A percentile compares a stretch with the other conserved stretches of the same genome.
phyloP scores from a whole-genome alignment of 495 filamentous ascomycete genomes.

The Polyplosphaeria fusca region DNA sequence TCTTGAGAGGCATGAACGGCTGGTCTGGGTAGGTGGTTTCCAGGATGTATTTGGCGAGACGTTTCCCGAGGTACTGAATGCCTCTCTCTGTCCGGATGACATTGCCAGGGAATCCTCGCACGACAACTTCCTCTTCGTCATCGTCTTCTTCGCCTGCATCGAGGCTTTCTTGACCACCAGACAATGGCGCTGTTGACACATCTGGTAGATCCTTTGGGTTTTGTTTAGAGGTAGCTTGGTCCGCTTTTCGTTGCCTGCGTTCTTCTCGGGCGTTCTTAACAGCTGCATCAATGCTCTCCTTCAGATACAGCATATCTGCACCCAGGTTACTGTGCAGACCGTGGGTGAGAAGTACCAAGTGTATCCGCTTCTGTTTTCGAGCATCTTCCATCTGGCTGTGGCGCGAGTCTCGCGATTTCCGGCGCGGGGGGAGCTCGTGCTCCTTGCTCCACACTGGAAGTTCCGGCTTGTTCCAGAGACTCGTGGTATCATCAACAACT shows the following conservation, averaged over 20 bases:
- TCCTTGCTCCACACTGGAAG: conserved; percentile 63
- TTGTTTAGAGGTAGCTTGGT: conserved; percentile 19
- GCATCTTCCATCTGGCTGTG: conserved; percentile 10
- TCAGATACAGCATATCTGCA: conserved; percentile 93
- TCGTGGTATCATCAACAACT: conserved; percentile 79
- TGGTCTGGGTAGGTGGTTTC: conserved; percentile 90
- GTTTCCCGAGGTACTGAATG: conserved; percentile 94
- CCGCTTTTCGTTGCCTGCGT: conserved; percentile 54
- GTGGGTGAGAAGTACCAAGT: conserved; percentile 90
- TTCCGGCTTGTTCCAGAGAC: conserved; percentile 85
- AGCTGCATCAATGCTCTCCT: conserved; percentile 90
- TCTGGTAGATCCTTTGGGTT: conserved; percentile 5
- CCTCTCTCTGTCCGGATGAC: conserved; percentile 85
- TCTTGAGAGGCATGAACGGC: conserved; percentile 70
- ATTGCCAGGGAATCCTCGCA: conserved; percentile 88
- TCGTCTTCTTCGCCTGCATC: conserved; percentile 51
- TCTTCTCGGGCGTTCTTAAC: conserved; percentile 65
- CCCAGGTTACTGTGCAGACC: conserved; percentile 96
- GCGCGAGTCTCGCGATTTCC: conserved; percentile 18
- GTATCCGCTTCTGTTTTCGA: conserved; percentile 66
- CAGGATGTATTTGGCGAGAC: conserved; percentile 86
- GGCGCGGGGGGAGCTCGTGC: conserved; percentile 28
- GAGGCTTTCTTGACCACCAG: conserved; percentile 44
- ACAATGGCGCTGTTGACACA: conserved; percentile 38
- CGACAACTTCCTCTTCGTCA: conserved; percentile 86